These are phyloP conservation scores for Talaromyces sp. DNA, from an alignment of 2,329 filamentous ascomycete species.

Conservation along the genomic window DNA sequence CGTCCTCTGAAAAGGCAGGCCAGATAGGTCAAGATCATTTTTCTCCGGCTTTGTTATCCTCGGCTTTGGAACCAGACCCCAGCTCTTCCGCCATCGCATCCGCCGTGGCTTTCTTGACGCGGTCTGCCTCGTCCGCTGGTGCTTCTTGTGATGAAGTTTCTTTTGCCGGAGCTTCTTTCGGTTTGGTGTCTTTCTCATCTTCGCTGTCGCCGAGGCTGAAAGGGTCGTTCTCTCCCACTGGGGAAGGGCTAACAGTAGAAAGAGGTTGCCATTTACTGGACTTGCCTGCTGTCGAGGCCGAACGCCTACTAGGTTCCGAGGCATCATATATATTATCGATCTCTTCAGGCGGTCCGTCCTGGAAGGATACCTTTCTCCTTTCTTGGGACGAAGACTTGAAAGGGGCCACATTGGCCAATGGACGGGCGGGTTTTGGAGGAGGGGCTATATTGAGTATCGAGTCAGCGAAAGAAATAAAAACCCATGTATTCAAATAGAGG, in stretches of 20 bases:
- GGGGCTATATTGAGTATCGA: conserved; percentile 41
- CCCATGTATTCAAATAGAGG: not conserved
- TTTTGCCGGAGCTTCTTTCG: conserved; percentile 47
- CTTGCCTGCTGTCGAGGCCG: conserved; percentile 53
- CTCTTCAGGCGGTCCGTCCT: conserved; percentile 68
- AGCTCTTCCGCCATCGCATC: conserved; percentile 43
- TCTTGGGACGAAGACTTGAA: conserved; percentile 65
- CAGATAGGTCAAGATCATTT: conserved; percentile 19
- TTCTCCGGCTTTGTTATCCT: conserved; percentile 20
- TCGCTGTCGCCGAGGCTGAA: conserved; percentile 96
- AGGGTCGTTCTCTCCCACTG: conserved; percentile 85
- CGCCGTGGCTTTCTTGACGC: conserved; percentile 59
- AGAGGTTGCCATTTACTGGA: conserved; percentile 96
- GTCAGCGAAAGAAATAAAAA: not conserved
- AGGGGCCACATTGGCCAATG: conserved; percentile 70
- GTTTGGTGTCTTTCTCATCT: conserved; percentile 77
- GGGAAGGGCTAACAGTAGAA: conserved; percentile 76
- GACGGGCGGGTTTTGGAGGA: conserved; percentile 54
- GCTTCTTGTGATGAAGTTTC: not conserved
- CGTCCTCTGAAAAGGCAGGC: not conserved
- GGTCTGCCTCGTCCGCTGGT: conserved; percentile 48
- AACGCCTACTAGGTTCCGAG: conserved; percentile 53
- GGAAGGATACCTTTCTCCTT: conserved; percentile 53
- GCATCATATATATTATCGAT: conserved; percentile 69
- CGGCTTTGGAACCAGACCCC: conserved; percentile 22